These are phyloP conservation scores for Mitosporidium daphniae DNA, from an alignment of 371 early-diverging fungal genomes.

Conservation along the genomic window DNA sequence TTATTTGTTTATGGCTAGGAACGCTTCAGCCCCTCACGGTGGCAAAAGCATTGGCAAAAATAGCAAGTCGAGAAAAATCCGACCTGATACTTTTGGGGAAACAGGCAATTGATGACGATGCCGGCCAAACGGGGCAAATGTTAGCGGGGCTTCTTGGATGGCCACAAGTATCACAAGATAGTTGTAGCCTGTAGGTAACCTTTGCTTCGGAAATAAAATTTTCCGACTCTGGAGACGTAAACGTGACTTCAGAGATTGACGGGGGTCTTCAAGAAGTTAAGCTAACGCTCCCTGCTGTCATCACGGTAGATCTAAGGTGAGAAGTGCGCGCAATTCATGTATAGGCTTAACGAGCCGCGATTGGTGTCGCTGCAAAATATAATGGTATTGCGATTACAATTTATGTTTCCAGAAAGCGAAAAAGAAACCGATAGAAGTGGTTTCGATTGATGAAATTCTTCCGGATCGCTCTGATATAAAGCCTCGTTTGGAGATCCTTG, in stretches of 20 bases:
- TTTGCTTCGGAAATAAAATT: constrained; percentile 78
- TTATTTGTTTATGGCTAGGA: no score
- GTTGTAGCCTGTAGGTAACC: constrained; percentile 22
- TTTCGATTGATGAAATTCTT: constrained; percentile 32
- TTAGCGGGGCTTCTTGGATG: constrained; percentile 64
- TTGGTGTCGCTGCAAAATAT: constrained; percentile 60
- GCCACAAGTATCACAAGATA: constrained; percentile 28
- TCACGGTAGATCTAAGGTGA: constrained; percentile 78
- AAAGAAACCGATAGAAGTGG: constrained; percentile 60
- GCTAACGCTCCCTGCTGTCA: constrained; percentile 41
- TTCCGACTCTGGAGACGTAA: constrained; percentile 14
- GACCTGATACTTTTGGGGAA: constrained; percentile 74
- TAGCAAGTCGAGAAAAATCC: constrained; percentile 52
- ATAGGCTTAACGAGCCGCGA: constrained; percentile 59
- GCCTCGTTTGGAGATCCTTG: constrained; percentile 34
- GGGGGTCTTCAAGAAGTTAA: constrained; percentile 73
- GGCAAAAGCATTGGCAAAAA: constrained; percentile 52
- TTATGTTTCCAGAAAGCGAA: no score
- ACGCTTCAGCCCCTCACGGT: constrained; percentile 52
- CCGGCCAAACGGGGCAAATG: constrained; percentile 87
- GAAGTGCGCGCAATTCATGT: not conserved
- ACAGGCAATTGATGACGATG: constrained; percentile 90
- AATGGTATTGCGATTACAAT: no score
- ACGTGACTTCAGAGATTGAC: constrained; percentile 70
- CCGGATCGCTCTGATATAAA: constrained; percentile 52